phyloP scores from a whole-genome alignment of 176 grass and related monocot genomes.

The Oryza meyeriana region DNA sequence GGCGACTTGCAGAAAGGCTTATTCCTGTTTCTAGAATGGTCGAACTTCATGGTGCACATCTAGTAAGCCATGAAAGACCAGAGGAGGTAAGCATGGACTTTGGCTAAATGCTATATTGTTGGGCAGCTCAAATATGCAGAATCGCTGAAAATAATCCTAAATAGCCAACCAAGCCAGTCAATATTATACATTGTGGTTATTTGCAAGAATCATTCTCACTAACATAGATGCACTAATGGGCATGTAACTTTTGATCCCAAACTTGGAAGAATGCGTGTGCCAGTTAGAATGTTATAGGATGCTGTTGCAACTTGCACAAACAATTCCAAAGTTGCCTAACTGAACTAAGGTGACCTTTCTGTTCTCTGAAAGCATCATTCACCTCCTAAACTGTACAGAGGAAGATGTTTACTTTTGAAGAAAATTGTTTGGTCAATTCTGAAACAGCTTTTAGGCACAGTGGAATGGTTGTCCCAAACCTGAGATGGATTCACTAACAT shows the following conservation, averaged over 20 bases:
- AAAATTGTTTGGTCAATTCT: not conserved
- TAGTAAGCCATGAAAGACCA: conserved; percentile 96
- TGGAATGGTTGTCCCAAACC: not conserved
- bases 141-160: not conserved
- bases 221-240: not conserved
- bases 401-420: not conserved
- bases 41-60: conserved; percentile 88
- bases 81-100: conserved; percentile 61
- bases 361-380: not conserved
- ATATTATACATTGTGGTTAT: not conserved
- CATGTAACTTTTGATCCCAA: not conserved
- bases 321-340: not conserved
- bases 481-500: not conserved
- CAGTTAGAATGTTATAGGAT: not conserved
- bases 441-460: not conserved
- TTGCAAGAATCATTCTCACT: not conserved
- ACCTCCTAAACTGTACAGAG: not conserved
- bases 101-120: not conserved
- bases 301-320: not conserved
- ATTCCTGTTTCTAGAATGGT: conserved; percentile 88
- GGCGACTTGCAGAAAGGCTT: conserved; percentile 67
- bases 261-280: not conserved
- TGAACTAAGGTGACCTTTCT: not conserved
- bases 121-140: not conserved
- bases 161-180: not conserved